phyloP scores from a whole-genome alignment of 2,329 filamentous ascomycete genomes.

The Paecilomyces dactylethromorphus region DNA sequence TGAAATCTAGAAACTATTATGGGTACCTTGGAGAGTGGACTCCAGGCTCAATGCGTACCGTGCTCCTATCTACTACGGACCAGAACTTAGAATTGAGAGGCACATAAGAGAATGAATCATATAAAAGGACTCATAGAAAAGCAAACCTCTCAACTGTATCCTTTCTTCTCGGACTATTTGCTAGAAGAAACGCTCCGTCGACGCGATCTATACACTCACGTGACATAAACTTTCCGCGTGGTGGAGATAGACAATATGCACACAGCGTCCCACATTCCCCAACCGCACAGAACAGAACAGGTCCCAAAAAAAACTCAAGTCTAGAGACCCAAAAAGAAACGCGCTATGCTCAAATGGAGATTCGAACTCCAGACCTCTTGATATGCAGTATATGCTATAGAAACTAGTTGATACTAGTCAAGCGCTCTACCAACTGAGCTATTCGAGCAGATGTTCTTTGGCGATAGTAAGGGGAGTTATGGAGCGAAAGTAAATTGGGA shows the following conservation, averaged over 20 bases:
- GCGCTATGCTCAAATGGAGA: conserved; percentile 1
- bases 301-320: background rate
- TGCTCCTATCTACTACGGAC: too few species aligned
- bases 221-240: background rate
- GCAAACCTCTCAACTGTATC: too few species aligned
- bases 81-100: too few species aligned
- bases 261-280: background rate
- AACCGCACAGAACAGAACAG: too few species aligned
- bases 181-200: too few species aligned
- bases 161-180: too few species aligned
- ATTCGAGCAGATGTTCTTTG: background rate
- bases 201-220: background rate
- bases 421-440: conserved; percentile 3
- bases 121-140: too few species aligned
- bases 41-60: too few species aligned
- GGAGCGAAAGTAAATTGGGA: background rate
- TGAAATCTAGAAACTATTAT: too few species aligned
- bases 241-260: background rate
- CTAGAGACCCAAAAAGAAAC: background rate
- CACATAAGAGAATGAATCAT: too few species aligned
- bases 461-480: background rate
- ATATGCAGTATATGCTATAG: too few species aligned
- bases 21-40: too few species aligned
- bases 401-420: conserved; percentile 1
- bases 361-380: conserved; percentile 3